Evolutionary conservation across 2,329 filamentous ascomycete genomes (phyloP).

Genomic region (Dothideomycetes sp.): DNA sequence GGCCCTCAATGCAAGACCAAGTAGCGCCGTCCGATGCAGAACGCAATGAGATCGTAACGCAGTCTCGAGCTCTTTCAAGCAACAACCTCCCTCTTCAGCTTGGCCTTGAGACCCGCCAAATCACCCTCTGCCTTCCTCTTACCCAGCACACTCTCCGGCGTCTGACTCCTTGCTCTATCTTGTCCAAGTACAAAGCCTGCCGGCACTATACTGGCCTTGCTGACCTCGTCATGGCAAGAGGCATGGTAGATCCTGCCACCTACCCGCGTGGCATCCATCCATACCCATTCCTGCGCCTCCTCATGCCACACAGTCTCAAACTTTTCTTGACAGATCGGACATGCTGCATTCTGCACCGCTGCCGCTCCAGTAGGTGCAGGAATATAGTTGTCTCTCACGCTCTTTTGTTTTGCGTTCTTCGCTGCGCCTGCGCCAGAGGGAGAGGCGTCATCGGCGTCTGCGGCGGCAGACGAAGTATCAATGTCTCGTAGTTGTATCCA

Average conservation of each 20-base stretch:
- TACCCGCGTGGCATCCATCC: conserved; percentile 76
- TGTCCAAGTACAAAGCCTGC: conserved; percentile 7
- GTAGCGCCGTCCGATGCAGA: no score
- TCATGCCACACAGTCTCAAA: conserved; percentile 90
- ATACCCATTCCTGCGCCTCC: conserved; percentile 92
- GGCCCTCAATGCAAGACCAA: no score
- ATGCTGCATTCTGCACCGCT: conserved; percentile 62
- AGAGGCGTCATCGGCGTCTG: conserved; percentile 29
- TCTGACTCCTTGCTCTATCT: conserved; percentile 19
- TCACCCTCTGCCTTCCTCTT: conserved; percentile 22
- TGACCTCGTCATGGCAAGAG: conserved; percentile 66
- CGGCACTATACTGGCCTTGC: conserved; percentile 11
- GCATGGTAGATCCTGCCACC: conserved; percentile 78
- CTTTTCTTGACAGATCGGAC: conserved; percentile 89
- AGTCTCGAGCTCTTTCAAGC: no score
- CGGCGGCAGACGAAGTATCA: conserved; percentile 45
- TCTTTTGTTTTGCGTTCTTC: conserved; percentile 30
- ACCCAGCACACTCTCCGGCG: conserved; percentile 19
- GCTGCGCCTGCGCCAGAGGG: conserved; percentile 24
- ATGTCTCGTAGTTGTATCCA: conserved; percentile 81
- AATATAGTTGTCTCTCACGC: conserved; percentile 60
- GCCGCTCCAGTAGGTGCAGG: conserved; percentile 59
- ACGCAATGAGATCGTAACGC: no score
- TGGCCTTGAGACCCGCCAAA: conserved; percentile 2
- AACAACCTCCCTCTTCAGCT: conserved; percentile 7